A percentile compares a stretch with the other conserved stretches of the same genome.
These are phyloP conservation scores for Eimeria zaria DNA, from an alignment of 169 alveolate species.

Conservation along the genomic window DNA sequence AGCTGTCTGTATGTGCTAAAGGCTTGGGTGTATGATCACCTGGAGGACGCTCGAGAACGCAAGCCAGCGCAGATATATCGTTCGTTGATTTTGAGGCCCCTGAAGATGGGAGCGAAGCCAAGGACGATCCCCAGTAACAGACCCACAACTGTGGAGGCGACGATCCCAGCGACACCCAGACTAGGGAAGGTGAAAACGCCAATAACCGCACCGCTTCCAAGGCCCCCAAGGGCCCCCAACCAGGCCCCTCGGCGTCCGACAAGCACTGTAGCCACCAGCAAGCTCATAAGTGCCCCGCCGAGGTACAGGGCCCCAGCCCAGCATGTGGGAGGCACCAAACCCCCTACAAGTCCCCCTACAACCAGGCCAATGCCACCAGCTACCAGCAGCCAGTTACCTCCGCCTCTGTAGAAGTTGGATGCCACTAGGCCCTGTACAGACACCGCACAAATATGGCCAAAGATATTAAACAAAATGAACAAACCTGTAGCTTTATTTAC, in stretches of 20 bases:
- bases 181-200: slow-evolving; percentile 66
- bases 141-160: slow-evolving; percentile 86
- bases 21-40: slow-evolving; percentile 10
- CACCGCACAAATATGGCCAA: neutral
- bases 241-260: slow-evolving; percentile 82
- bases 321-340: slow-evolving; percentile 81
- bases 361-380: slow-evolving; percentile 62
- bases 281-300: slow-evolving; percentile 73
- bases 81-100: slow-evolving; percentile 88
- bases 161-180: slow-evolving; percentile 71
- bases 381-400: slow-evolving; percentile 89
- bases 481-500: no score
- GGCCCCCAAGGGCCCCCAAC: slow-evolving; percentile 82
- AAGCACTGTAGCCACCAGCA: slow-evolving; percentile 44
- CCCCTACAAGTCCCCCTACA: slow-evolving; percentile 79
- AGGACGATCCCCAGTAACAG: slow-evolving; percentile 88
- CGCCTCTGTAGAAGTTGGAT: slow-evolving; percentile 87
- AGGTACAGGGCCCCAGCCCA: slow-evolving; percentile 84
- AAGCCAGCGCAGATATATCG: slow-evolving; percentile 88
- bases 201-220: slow-evolving; percentile 77
- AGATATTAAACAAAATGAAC: no score
- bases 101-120: slow-evolving; percentile 88
- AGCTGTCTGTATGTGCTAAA: neutral
- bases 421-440: slow-evolving; percentile 86
- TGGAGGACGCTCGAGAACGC: slow-evolving; percentile 20